Percentiles rank a stretch among this genome's conserved stretches.
phyloP scores from a whole-genome alignment of 2,329 filamentous ascomycete genomes.

The Fusarium tupiense region DNA sequence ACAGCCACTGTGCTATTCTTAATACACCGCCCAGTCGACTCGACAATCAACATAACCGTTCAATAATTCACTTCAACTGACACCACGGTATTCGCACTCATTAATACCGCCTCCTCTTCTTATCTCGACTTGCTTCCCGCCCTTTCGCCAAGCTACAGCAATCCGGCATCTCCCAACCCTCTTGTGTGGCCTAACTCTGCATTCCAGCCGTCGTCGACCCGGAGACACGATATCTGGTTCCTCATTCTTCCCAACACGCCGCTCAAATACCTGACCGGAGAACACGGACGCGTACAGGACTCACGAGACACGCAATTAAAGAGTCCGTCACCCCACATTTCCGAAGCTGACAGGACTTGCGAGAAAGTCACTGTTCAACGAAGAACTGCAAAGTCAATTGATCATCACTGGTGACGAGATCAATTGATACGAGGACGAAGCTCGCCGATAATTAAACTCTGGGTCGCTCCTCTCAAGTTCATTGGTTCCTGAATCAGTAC shows the following conservation, averaged over 20 bases:
- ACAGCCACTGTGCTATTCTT: slow-evolving; percentile 18
- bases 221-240: slow-evolving; percentile 29
- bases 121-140: slow-evolving; percentile 15
- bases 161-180: slow-evolving; percentile 14
- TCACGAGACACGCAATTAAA: slow-evolving; percentile 11
- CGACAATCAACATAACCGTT: slow-evolving; percentile 20
- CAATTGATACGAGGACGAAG: slow-evolving; percentile 30
- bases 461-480: slow-evolving; percentile 17
- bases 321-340: slow-evolving; percentile 20
- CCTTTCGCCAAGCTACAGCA: slow-evolving; percentile 8
- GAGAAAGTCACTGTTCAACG: slow-evolving; percentile 1
- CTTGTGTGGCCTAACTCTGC: slow-evolving; percentile 23
- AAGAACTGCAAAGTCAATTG: slow-evolving; percentile 3
- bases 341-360: neutral
- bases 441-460: slow-evolving; percentile 37
- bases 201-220: slow-evolving; percentile 40
- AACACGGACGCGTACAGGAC: slow-evolving; percentile 2
- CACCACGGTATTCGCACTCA: slow-evolving; percentile 34
- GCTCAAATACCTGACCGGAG: slow-evolving; percentile 1
- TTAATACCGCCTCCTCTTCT: slow-evolving; percentile 31
- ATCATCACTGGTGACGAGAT: slow-evolving; percentile 22
- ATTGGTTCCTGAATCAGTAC: slow-evolving; percentile 38
- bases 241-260: slow-evolving; percentile 21
- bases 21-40: slow-evolving; percentile 34
- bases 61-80: slow-evolving; percentile 22